Base-by-base conservation (phyloP, 495 filamentous ascomycete genomes). In the Penicillium cosmopolitanum region DNA sequence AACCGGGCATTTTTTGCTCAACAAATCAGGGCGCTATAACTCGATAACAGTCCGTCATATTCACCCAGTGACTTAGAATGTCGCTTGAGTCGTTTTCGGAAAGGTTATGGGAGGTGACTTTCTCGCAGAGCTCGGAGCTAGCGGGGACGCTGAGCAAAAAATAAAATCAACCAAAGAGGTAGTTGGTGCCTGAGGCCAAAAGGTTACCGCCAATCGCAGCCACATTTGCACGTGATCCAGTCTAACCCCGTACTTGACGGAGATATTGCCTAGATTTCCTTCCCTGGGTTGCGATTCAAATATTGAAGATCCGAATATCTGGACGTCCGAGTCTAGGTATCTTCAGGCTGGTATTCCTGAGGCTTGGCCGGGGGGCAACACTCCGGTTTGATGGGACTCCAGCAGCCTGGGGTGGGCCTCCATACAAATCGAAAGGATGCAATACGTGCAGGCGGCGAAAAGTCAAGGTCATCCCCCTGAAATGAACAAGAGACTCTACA, bases 1-100 rank as follows among this genome's bases (percentile, higher is more conserved):
- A 64, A 57, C 61, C 67, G 31, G 76, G 35, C 72, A 75, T 76
- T 55, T 51, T 65, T 31, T 31, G 21, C 57, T 43, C 50, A 56
- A 48, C 33, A 44, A 16, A 50, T 50, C 46, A 58, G 53, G 42
- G 51, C 19, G 36, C 38, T 51, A 36, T 18, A 18, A 48, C 8
- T 50, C 28, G 53, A 15, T 48, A 25, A 33, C 53, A 36, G 40
- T 38, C 47, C 60, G 18, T 61, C 60, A 63, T 60, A 51, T 60
- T 56, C 50, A 43, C 25, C 50, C 40, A 48, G 50, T 53, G 21
- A 50, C 28, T 3, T 12, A 12, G 16, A 31, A 9, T 31, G 28
- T 9, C 28, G 28, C 28, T 23, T 19, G 28, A 18, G 21, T 28
- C 28, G 15, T 3, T 34, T 18, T 18, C 23, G 16, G 15, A 21